Conservation (phyloP, 1,139 yeast species). For the Taphrina sp. region DNA sequence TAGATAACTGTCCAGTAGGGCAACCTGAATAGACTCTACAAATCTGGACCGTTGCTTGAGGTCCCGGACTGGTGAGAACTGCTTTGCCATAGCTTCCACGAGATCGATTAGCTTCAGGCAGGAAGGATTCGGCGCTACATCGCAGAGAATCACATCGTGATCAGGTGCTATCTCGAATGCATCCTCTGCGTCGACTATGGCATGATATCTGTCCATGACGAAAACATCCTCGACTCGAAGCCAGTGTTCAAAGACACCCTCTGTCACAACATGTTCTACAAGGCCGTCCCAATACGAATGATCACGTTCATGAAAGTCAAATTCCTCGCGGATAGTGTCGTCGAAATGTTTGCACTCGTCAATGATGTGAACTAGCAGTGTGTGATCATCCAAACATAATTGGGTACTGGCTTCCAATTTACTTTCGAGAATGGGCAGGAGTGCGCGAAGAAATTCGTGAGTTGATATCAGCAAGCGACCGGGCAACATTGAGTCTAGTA, state of each 20-base stretch:
- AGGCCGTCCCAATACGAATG: constrained; percentile 56
- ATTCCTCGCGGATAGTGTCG: constrained; percentile 53
- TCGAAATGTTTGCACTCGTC: constrained; percentile 63
- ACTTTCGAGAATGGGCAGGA: constrained; percentile 53
- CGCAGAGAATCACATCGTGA: constrained; percentile 44
- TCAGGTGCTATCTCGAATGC: constrained; percentile 59
- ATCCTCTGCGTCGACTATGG: constrained; percentile 54
- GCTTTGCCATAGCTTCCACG: constrained; percentile 64
- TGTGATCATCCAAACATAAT: constrained; percentile 49
- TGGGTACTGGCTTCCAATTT: constrained; percentile 50
- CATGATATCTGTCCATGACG: constrained; percentile 59
- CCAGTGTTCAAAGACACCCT: constrained; percentile 59
- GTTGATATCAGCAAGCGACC: constrained; percentile 44
- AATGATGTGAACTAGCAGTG: constrained; percentile 60
- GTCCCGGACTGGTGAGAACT: constrained; percentile 57
- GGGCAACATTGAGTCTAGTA: constrained; percentile 37
- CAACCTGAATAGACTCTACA: constrained; percentile 67
- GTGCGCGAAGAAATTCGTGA: constrained; percentile 57
- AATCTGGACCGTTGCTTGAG: constrained; percentile 66
- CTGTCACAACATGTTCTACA: constrained; percentile 55
- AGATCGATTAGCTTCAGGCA: constrained; percentile 62
- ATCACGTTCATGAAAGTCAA: constrained; percentile 56
- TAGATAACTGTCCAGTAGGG: constrained; percentile 60
- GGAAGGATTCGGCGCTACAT: constrained; percentile 61
- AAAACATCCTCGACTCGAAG: constrained; percentile 59